A percentile compares a stretch with the other conserved stretches of the same genome.
phyloP scores from a whole-genome alignment of 169 alveolate genomes.

The Plasmodium ovale region DNA sequence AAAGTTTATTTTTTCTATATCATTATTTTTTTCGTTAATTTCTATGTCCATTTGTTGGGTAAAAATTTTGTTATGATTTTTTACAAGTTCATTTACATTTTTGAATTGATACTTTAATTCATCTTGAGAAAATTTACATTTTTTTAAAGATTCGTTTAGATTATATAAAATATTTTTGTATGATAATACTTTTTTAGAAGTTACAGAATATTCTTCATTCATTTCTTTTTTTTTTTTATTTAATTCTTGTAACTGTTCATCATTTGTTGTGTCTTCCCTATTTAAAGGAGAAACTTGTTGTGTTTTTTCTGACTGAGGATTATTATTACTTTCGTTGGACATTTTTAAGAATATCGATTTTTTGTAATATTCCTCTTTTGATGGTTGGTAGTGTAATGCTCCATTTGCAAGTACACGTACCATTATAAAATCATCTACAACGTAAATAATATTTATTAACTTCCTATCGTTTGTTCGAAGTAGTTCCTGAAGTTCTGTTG shows the following conservation, averaged over 20 bases:
- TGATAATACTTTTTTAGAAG: conserved; percentile 28
- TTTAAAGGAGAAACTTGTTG: neutral
- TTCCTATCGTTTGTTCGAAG: conserved; percentile 18
- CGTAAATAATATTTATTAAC: conserved; percentile 44
- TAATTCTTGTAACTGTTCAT: conserved; percentile 39
- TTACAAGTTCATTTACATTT: conserved; percentile 40
- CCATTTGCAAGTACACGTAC: conserved; percentile 49
- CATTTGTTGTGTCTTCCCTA: conserved; percentile 16
- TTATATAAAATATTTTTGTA: conserved; percentile 29
- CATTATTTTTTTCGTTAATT: conserved; percentile 65
- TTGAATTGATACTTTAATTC: conserved; percentile 40
- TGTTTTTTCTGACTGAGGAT: neutral
- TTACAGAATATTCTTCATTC: conserved; percentile 13
- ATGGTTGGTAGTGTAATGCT: conserved; percentile 45
- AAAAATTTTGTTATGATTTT: conserved; percentile 59
- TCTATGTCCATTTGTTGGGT: conserved; percentile 55
- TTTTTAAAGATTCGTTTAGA: conserved; percentile 43
- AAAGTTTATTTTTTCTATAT: conserved; percentile 15
- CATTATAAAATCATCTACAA: conserved; percentile 49
- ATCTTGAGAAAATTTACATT: conserved; percentile 47
- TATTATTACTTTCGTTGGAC: neutral
- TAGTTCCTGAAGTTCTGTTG: conserved; percentile 52
- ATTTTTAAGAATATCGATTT: conserved; percentile 6
- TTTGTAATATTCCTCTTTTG: conserved; percentile 43
- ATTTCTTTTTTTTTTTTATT: conserved; percentile 29